Evolutionary conservation across 2,329 filamentous ascomycete species (phyloP), one percentile per base, ranked within the genome.

Genomic region (Didymella sp.): DNA sequence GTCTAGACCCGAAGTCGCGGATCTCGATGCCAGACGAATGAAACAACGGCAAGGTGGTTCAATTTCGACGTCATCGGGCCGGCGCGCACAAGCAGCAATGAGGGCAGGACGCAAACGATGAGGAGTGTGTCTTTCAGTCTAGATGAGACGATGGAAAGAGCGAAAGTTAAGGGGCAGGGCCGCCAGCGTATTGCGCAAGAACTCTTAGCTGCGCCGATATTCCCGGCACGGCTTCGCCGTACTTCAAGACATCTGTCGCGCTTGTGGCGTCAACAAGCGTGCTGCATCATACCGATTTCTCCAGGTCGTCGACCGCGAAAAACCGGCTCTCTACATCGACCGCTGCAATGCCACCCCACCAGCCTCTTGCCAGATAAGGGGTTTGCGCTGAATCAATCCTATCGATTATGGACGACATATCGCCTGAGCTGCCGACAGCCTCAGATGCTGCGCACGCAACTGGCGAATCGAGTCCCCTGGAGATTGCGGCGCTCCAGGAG

Each of bases 401-500:
- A 28, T 47, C n/a, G 17, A 45, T 7, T 25, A 57, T 57, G 54
- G 43, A 57, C 22, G 54, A 43, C 15, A 12, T 31, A 24, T 25
- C 37, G 11, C 48, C 33, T 37, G 40, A 28, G 30, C 25, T 47
- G 43, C n/a, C 30, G 2, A 43, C 54, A 47, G 22, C 44, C 22
- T 13, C 40, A 22, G 27, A 46, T 48, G 46, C 37, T 17, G n/a
- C 35, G 50, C 52, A 33, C 46, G 19, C 28, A 13, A 17, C n/a
- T 19, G 48, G 28, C 35, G 54, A 17, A 17, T 12, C 25, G 40
- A 56, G 44, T 19, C 51, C 54, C 3, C 30, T 66, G 6, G 61
- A 68, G 13, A 51, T 60, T 33, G 59, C 56, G 24, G 62, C 67
- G 8, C 40, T 72, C 17, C 50, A 51, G 6, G 63, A 70, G 25